Percentiles rank a stretch among this genome's conserved stretches.
These are phyloP conservation scores for Ensete glaucum DNA, from an alignment of 176 grass and related monocot genomes.

Conservation along the genomic window DNA sequence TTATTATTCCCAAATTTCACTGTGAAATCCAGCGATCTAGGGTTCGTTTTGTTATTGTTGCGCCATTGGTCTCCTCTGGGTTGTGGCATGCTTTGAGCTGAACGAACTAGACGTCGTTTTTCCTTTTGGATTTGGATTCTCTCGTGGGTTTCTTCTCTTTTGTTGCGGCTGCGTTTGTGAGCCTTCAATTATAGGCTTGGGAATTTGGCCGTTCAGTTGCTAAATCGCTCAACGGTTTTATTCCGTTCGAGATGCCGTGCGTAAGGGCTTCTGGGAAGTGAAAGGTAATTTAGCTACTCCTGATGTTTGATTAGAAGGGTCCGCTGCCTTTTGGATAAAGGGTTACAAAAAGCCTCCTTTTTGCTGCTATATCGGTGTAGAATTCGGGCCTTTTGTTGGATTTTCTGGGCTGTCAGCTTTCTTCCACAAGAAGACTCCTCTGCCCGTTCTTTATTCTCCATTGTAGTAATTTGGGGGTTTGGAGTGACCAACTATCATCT, in stretches of 20 bases:
- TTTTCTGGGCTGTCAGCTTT: background rate
- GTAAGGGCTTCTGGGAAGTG: background rate
- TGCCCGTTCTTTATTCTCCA: background rate
- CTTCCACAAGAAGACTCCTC: background rate
- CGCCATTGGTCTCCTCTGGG: background rate
- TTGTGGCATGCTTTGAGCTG: background rate
- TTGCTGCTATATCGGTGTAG: too few species aligned
- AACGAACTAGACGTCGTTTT: slow-evolving; percentile 2
- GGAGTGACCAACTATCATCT: background rate
- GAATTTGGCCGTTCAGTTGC: background rate
- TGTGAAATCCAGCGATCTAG: background rate
- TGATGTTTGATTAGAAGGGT: background rate
- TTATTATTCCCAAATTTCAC: background rate
- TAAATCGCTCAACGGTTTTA: background rate
- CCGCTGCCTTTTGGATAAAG: background rate
- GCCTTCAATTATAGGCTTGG: background rate
- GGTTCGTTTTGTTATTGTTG: background rate
- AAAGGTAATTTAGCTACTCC: background rate
- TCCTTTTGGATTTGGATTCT: background rate
- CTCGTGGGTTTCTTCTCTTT: background rate
- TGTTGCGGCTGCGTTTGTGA: background rate
- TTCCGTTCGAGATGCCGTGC: background rate
- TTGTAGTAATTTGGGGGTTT: background rate
- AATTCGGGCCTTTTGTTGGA: background rate
- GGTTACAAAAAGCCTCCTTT: background rate